These are phyloP conservation scores for Acanthamoeba sp. DNA, from an alignment of 208 protist species.

Conservation along the genomic window DNA sequence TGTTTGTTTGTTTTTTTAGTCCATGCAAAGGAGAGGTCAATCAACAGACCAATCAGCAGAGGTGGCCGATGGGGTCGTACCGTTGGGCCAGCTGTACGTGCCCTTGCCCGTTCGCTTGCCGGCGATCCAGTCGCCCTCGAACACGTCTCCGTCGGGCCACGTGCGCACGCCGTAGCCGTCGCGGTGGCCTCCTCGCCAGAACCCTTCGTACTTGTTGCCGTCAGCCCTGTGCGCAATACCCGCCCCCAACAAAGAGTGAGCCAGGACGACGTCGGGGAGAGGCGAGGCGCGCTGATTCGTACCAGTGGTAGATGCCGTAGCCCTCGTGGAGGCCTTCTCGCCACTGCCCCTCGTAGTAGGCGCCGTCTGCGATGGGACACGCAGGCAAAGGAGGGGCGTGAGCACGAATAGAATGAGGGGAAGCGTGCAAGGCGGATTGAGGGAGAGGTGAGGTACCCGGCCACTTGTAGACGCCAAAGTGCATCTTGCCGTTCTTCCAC, in stretches of 20 bases:
- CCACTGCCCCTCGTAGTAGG: conserved; percentile 51
- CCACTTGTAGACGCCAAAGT: conserved; percentile 45
- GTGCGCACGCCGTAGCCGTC: conserved; percentile 70
- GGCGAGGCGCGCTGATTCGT: neutral
- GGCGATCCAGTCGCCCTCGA: conserved; percentile 60
- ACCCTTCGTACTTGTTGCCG: conserved; percentile 71
- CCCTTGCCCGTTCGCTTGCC: conserved; percentile 66
- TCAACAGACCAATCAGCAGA: neutral
- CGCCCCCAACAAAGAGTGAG: neutral
- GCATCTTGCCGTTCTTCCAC: conserved; percentile 71
- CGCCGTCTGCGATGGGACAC: neutral
- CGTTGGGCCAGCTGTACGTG: conserved; percentile 65
- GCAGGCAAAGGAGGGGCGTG: too few species aligned
- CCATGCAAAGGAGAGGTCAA: too few species aligned
- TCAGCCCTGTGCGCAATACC: neutral
- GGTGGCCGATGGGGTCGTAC: neutral
- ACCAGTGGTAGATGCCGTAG: conserved; percentile 48
- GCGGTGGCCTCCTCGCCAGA: conserved; percentile 51
- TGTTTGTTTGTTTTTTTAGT: too few species aligned
- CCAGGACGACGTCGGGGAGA: too few species aligned
- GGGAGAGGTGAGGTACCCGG: neutral
- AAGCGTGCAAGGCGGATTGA: neutral
- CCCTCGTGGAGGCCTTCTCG: conserved; percentile 51
- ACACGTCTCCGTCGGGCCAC: conserved; percentile 56
- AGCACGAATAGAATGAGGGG: neutral